Evolutionary conservation across 345 rosid species (phyloP).

Genomic region (Salix suchowensis): DNA sequence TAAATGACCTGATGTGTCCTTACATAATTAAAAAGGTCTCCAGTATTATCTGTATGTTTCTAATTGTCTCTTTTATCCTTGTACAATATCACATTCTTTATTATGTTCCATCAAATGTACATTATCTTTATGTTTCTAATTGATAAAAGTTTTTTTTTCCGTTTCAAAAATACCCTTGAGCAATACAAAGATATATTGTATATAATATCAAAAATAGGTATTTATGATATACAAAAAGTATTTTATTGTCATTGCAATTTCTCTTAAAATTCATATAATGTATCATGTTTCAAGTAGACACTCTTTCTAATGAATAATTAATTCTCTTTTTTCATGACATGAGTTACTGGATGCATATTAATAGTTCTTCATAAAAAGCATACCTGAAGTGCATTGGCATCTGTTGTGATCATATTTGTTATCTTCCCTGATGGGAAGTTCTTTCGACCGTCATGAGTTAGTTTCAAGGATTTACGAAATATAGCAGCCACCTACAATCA

Average conservation of each 20-base stretch:
- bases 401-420: constrained; percentile 35
- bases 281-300: not conserved
- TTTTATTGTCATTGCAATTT: not conserved
- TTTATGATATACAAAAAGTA: not conserved
- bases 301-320: not conserved
- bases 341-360: not conserved
- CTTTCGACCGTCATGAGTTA: constrained; percentile 28
- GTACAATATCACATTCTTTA: too few species aligned
- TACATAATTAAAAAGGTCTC: not conserved
- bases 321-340: not conserved
- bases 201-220: not conserved
- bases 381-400: constrained; percentile 34
- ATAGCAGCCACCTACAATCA: constrained; percentile 29
- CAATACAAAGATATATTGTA: too few species aligned
- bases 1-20: not conserved
- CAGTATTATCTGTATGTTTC: not conserved
- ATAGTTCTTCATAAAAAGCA: not conserved
- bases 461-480: constrained; percentile 27
- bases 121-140: too few species aligned
- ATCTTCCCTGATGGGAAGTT: constrained; percentile 28
- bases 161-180: too few species aligned
- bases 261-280: not conserved
- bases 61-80: too few species aligned
- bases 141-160: too few species aligned
- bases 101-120: too few species aligned